Base-by-base conservation (phyloP, 768 basidiomycete genomes). In the Phlebiopsis gigantea region DNA sequence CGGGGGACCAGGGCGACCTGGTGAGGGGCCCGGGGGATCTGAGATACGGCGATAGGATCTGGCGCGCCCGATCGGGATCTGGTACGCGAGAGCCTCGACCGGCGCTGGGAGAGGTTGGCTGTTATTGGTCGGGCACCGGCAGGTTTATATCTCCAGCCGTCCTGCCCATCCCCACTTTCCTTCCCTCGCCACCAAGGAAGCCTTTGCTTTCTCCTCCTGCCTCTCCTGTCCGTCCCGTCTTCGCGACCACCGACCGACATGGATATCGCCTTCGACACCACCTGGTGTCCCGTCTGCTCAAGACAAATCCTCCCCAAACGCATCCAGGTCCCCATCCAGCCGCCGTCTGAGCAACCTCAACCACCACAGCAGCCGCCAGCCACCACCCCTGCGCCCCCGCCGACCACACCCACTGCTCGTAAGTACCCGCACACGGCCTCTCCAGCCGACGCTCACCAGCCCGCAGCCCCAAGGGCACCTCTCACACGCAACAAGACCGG, bases 221-320 rank as follows among this genome's bases (percentile, higher is more conserved):
- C 50, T 8, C 30, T 31, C 22, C 30, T 19, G 29, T 51, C 34
- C 34, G 50, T 51, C 50, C 50, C 26, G 26, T 31, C 50, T 21
- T 26, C 50, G 7, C n/a, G n/a, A 14, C 22, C 5, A 46, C 30
- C n/a, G 17, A 25, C 21, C 21, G 25, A 30, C 44, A 59, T 63
- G 62, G 62, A 66, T 58, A 62, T 66, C 52, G 49, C 61, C 60
- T 65, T 84, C 73, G 88, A 89, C 73, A 78, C 84, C 60, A 75
- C 83, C 55, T 93, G 87, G 86, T 92, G 90, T 79, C 87, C 87
- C 49, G 82, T 81, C 65, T 93, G 90, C 75, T 80, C 84, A 64
- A 76, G 81, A 62, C 85, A 86, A 61, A 90, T 93, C 62, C 73
- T 81, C n/a, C 90, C 90, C n/a, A 89, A 88, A 67, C 85, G 87